Evolutionary conservation across 345 rosid genomes (phyloP), one percentile per base, ranked within the genome.

Genomic region (Conringia planisiliqua): DNA sequence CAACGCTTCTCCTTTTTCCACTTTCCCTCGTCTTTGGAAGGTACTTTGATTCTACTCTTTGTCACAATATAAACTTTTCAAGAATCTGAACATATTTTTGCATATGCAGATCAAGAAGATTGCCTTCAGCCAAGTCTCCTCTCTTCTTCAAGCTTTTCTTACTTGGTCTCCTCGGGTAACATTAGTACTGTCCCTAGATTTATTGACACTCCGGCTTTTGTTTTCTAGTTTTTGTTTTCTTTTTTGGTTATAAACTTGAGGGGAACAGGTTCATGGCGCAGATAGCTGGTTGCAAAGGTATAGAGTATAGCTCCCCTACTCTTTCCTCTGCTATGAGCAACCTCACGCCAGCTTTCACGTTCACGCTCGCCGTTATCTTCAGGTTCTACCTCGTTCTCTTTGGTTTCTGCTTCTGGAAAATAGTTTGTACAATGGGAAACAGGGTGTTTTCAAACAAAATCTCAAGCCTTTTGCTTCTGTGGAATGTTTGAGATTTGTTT

Each of bases 241-340:
- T 2, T 5, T 40, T 16, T 57, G 27, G n/a, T 50, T 59, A n/a
- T n/a, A n/a, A 14, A 60, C 22, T 60, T 46, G 58, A 16, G 22
- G 48, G 58, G 9, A 44, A 59, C 81, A 85, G 85, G 71, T 36
- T 55, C 35, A 29, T 52, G 4, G 32, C 62, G 20, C 56, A 30
- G 46, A 4, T 78, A 27, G 29, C 50, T 44, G 79, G 81, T 9
- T 77, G 64, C 48, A 79, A 70, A 60, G 88, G 84, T 0, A 20
- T 79, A 35, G 73, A 71, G 13, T 82, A 66, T 66, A 80, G 80
- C 39, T 72, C 83, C 27, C 85, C 89, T 22, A 83, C 85, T 56
- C 82, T 85, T 55, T 62, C 86, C 57, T 83, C 89, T n/a, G 84
- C 81, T 46, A 75, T 85, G 10, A 62, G 79, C 68, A 85, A 78